These are phyloP conservation scores for Populus euphratica DNA, from an alignment of 345 rosid species.

Conservation along the genomic window DNA sequence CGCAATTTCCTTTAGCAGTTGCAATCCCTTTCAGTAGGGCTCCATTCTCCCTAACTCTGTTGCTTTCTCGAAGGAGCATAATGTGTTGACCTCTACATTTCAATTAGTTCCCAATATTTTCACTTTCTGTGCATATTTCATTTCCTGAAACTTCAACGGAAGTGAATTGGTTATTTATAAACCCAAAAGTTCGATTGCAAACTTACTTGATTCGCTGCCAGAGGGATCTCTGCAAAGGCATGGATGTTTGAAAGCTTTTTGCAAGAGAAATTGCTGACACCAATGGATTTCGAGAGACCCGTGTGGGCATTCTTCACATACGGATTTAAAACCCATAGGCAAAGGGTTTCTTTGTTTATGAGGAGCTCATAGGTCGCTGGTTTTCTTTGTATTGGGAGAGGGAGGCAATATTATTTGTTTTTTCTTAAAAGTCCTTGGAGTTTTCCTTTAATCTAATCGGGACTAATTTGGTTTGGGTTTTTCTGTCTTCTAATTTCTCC, in stretches of 20 bases:
- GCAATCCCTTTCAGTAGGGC: constrained; percentile 56
- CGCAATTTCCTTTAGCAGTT: constrained; percentile 51
- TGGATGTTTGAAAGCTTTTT: constrained; percentile 61
- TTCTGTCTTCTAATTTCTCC: no score
- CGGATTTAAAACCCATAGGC: constrained; percentile 53
- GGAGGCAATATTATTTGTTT: no score
- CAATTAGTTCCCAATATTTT: neutral
- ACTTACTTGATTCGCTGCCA: constrained; percentile 65
- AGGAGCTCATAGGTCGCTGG: constrained; percentile 58
- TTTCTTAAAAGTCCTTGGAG: no score
- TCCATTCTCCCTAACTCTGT: constrained; percentile 53
- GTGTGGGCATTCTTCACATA: constrained; percentile 61
- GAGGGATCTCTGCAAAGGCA: constrained; percentile 59
- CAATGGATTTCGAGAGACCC: constrained; percentile 66
- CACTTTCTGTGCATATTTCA: neutral
- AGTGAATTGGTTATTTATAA: neutral
- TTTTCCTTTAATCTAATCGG: no score
- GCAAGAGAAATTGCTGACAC: constrained; percentile 79
- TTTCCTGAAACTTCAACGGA: neutral
- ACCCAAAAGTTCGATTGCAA: neutral
- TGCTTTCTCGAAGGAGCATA: constrained; percentile 65
- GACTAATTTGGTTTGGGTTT: no score
- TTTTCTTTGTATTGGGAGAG: no score
- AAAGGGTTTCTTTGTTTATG: constrained; percentile 52
- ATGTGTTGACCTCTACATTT: constrained; percentile 81